Evolutionary conservation across 2,329 filamentous ascomycete species (phyloP), one percentile per base, ranked within the genome.

Genomic region (Fusarium hainanense): DNA sequence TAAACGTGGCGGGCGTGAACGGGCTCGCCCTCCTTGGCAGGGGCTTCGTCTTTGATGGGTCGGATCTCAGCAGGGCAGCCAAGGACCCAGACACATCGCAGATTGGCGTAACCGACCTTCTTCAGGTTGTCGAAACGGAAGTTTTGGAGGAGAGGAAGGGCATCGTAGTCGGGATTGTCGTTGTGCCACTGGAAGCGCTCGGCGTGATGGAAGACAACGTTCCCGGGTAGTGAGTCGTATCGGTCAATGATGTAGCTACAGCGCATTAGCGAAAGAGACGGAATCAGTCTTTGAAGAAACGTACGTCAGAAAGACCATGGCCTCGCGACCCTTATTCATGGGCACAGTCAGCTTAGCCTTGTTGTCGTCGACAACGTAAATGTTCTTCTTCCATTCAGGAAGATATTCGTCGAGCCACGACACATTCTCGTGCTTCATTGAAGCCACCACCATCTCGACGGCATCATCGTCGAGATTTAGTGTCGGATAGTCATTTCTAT

Each of bases 81-180:
- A 4, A 87, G 85, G 43, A 83, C 80, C 85, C 84, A 87, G 68
- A 85, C 85, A 75, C 88, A 90, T 54, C 88, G 85, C 52, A 90
- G 81, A 72, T 90, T 90, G 68, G 85, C 84, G 74, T 89, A 90
- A 47, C 88, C 88, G 52, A 83, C 79, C 54, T 81, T 76, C 49
- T 83, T 81, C n/a, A 90, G 81, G 59, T 86, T 83, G 21, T 83
- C 77, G 23, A 86, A 74, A 27, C 82, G 82, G 18, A 89, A 81
- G 41, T 78, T 78, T 51, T 80, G 82, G 59, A 89, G 82, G 4
- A 84, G 80, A 4, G 81, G 78, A 20, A 88, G 81, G n/a, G 83
- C 85, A 73, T 88, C 85, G 79, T 87, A 84, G 54, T 86, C 79
- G 9, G 84, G 83, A 54, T 84, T 82, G 72, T 87, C 85, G 73